Evolutionary conservation across 306 rosid genomes (phyloP).

Genomic region (peach (Prunus persica)): DNA sequence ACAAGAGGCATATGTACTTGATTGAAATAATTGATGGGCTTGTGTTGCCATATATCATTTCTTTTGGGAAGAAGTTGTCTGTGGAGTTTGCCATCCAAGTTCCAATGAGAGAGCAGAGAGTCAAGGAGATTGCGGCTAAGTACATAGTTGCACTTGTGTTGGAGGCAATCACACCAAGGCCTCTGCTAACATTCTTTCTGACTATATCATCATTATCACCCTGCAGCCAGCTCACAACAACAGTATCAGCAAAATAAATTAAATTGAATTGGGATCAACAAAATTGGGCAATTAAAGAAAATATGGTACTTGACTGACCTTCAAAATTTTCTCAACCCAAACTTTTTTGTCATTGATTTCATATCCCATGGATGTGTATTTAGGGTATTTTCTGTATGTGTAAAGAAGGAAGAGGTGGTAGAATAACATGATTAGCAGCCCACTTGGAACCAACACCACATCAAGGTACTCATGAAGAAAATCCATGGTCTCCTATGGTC

Average conservation of each 20-base stretch:
- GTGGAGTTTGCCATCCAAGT: conserved; percentile 54
- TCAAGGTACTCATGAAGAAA: conserved; percentile 62
- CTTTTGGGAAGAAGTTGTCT: conserved; percentile 25
- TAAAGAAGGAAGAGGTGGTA: conserved; percentile 64
- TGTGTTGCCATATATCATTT: conserved; percentile 63
- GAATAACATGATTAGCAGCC: conserved; percentile 61
- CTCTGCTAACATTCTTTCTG: conserved; percentile 28
- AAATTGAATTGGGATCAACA: too few relatives aligned
- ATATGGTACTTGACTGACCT: conserved; percentile 43
- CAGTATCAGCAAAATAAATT: background rate
- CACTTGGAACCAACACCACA: conserved; percentile 62
- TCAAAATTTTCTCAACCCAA: conserved; percentile 74
- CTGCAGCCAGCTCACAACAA: conserved; percentile 21
- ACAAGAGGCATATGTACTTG: conserved; percentile 58
- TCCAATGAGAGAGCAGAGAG: conserved; percentile 67
- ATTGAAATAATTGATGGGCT: conserved; percentile 39
- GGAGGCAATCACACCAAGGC: conserved; percentile 52
- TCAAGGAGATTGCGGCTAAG: conserved; percentile 62
- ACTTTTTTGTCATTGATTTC: conserved; percentile 65
- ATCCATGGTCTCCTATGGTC: conserved; percentile 20
- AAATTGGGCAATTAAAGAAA: background rate
- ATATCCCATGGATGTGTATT: conserved; percentile 66
- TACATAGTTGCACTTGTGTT: conserved; percentile 54
- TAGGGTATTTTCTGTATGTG: conserved; percentile 54
- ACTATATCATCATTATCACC: conserved; percentile 30